Conservation (phyloP, 352 stramenopile genomes). For the Achlya hypogyna region DNA sequence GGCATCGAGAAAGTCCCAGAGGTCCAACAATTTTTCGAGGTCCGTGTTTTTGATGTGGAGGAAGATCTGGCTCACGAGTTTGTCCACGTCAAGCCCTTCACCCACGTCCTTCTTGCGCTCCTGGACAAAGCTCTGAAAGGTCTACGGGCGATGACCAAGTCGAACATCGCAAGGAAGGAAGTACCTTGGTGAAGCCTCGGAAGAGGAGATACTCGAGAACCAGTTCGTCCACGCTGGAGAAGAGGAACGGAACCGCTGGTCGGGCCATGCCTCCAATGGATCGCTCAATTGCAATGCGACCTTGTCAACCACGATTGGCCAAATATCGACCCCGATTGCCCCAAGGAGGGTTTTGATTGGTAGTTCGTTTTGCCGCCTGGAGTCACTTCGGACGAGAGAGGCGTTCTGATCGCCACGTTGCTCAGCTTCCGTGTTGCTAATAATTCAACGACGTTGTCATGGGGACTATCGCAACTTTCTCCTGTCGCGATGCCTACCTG, state of each 20-base stretch:
- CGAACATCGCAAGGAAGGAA: background rate
- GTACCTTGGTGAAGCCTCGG: constrained; percentile 68
- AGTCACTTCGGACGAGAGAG: no score
- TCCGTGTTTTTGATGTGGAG: constrained; percentile 48
- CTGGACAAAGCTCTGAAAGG: constrained; percentile 61
- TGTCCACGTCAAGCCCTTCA: constrained; percentile 67
- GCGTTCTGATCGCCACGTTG: no score
- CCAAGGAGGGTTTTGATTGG: no score
- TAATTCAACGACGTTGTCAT: no score
- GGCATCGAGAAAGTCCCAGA: constrained; percentile 68
- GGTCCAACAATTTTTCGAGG: constrained; percentile 64
- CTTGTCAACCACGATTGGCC: background rate
- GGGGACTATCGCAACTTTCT: no score
- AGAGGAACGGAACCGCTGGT: constrained; percentile 21
- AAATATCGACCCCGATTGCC: background rate
- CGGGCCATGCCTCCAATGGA: background rate
- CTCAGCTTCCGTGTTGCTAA: no score
- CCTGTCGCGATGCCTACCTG: no score
- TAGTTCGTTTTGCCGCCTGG: no score
- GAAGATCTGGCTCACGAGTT: constrained; percentile 63
- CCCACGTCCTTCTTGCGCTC: constrained; percentile 66
- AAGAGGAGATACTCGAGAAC: constrained; percentile 84
- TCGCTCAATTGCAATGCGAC: background rate
- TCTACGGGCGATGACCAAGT: constrained; percentile 25
- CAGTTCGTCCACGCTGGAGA: constrained; percentile 75